A percentile compares a stretch with the other conserved stretches of the same genome.
Conservation (phyloP, 352 stramenopile genomes). For the Phytopythium aichiense region DNA sequence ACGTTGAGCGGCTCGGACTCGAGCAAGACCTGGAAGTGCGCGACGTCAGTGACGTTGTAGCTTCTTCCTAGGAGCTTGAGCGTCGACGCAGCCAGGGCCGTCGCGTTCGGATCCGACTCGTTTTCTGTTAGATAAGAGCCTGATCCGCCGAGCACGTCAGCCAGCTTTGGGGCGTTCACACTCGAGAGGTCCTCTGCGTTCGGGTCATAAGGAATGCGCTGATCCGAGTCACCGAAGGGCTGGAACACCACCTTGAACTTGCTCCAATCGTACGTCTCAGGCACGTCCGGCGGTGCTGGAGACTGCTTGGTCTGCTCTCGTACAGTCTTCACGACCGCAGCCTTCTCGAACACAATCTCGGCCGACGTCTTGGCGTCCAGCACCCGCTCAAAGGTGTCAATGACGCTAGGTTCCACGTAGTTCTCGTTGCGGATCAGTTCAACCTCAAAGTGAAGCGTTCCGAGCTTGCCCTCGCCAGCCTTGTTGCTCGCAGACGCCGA, state of each 20-base stretch:
- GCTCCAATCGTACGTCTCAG: conserved; percentile 22
- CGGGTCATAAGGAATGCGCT: conserved; percentile 40
- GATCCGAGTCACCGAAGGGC: conserved; percentile 38
- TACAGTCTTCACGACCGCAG: not conserved
- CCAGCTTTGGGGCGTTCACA: conserved; percentile 28
- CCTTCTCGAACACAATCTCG: conserved; percentile 34
- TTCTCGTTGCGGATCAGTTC: conserved; percentile 63
- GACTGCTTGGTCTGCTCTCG: not conserved
- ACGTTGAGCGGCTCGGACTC: conserved; percentile 24
- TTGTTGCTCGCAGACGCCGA: conserved; percentile 31
- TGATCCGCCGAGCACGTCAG: conserved; percentile 21
- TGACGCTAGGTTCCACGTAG: conserved; percentile 27
- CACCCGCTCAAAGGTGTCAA: conserved; percentile 15
- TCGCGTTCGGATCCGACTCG: not conserved
- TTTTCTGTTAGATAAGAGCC: not conserved
- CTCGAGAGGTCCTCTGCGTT: conserved; percentile 39
- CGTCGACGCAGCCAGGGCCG: not conserved
- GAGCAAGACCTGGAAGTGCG: conserved; percentile 53
- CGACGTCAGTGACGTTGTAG: conserved; percentile 53
- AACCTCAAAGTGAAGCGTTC: conserved; percentile 45
- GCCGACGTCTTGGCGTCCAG: conserved; percentile 45
- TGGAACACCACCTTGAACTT: conserved; percentile 44
- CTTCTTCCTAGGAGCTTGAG: conserved; percentile 44
- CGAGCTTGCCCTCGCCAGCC: conserved; percentile 43
- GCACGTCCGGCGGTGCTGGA: not conserved